Conservation (phyloP, 768 basidiomycete genomes). For the Kwoniella bestiolae region DNA sequence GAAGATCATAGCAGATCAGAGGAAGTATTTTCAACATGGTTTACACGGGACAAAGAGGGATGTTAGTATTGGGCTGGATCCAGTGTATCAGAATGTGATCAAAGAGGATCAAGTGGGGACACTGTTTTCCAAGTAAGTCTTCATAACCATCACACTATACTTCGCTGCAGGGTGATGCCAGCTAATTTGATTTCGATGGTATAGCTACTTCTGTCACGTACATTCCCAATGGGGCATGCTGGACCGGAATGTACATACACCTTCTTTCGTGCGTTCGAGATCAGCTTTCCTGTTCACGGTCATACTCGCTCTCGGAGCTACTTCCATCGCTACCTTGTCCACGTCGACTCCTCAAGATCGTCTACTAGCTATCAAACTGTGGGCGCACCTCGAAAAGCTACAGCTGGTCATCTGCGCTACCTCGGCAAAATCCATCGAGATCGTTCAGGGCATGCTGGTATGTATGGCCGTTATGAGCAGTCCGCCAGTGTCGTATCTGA, state of each 20-base stretch:
- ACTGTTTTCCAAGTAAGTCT: constrained; percentile 10
- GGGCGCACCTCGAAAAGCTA: constrained; percentile 18
- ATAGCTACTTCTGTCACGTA: constrained; percentile 14
- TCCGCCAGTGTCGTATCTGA: no score
- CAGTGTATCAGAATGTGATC: constrained; percentile 16
- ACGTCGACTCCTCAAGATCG: background rate
- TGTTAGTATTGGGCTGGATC: constrained; percentile 15
- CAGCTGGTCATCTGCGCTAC: constrained; percentile 21
- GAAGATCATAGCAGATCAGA: constrained; percentile 17
- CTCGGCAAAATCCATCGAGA: constrained; percentile 20
- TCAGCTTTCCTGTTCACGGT: constrained; percentile 25
- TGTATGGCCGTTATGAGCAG: background rate
- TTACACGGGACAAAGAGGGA: constrained; percentile 19
- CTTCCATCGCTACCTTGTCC: constrained; percentile 7
- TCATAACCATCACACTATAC: no score
- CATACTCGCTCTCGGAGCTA: constrained; percentile 15
- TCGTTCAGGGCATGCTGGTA: constrained; percentile 18
- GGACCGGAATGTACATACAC: background rate
- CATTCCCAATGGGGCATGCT: constrained; percentile 15
- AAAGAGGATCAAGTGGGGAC: constrained; percentile 12
- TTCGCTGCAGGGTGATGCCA: no score
- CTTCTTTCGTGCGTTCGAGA: constrained; percentile 9
- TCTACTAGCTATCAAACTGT: constrained; percentile 4
- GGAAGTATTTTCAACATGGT: constrained; percentile 16
- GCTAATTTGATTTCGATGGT: no score